phyloP scores from a whole-genome alignment of 306 rosid genomes.

The Ochetophila trinervis region DNA sequence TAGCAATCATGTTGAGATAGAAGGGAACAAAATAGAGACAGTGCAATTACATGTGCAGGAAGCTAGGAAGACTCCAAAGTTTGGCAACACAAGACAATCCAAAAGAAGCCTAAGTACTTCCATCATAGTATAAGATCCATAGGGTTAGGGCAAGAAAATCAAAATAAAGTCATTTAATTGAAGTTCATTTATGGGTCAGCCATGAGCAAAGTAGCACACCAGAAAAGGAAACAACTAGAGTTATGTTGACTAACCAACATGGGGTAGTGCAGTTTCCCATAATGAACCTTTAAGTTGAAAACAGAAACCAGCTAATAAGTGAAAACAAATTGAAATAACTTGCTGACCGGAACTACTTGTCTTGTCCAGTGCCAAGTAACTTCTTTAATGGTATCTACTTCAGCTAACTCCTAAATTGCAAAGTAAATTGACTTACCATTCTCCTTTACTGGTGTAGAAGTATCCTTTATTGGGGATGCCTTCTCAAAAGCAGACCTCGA shows the following conservation, averaged over 20 bases:
- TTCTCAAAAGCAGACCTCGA: conserved; percentile 53
- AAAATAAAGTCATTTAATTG: not conserved
- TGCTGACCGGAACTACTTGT: not conserved
- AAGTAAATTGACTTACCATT: conserved; percentile 53
- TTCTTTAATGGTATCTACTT: not conserved
- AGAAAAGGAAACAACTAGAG: not conserved
- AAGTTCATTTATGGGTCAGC: not conserved
- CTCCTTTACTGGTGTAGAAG: conserved; percentile 37
- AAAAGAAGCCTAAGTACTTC: no score
- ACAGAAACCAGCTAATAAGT: not conserved
- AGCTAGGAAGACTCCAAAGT: not conserved
- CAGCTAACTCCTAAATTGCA: not conserved
- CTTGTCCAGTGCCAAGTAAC: not conserved
- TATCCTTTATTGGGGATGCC: conserved; percentile 45
- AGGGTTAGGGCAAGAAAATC: not conserved
- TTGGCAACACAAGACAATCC: no score
- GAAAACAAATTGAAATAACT: not conserved
- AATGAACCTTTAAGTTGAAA: not conserved
- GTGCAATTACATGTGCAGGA: not conserved
- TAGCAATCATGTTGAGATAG: not conserved
- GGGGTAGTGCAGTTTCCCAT: not conserved
- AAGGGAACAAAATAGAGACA: not conserved
- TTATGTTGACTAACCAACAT: not conserved
- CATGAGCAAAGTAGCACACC: not conserved
- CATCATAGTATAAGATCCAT: not conserved